Base-by-base conservation (phyloP, 2,329 filamentous ascomycete genomes). In the Westerdykella aurantiaca region DNA sequence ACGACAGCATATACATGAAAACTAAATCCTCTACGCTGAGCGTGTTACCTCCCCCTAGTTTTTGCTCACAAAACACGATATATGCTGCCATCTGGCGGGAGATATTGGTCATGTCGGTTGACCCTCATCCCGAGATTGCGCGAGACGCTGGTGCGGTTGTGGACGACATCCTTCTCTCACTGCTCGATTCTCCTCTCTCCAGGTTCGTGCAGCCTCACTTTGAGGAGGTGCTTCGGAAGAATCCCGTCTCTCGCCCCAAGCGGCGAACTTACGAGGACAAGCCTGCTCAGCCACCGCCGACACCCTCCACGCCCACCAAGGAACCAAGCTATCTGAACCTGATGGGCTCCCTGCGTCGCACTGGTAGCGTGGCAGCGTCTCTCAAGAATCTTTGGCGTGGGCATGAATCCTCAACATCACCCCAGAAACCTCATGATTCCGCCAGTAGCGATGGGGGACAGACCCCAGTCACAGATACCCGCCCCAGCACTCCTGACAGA, bases 81-180 rank as follows among this genome's bases (percentile, higher is more conserved):
- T 96, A 94, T 64, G 85, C 90, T 23, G 86, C 90, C 1, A 85
- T 94, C 49, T 98, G 93, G 93, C 93, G 95, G 64, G 87, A 96
- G 58, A 77, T 94, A 35, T 74, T 96, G 46, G 87, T 95, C 49
- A 77, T 97, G 66, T 91, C 88, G 37, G 88, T 95, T 14, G 93
- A 98, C 61, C 91, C 93, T 34, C 90, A 96, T 61, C 89, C 91
- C 1, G 91, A 97, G 61, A 87, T 97, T 29, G 86, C 94, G 50
- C 79, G 85, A 52, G 86, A 93, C 63, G 91, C 89, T 9, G 83
- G 82, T 5, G 76, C 85, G n/a, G 82, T 97, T 37, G 81, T 95
- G 23, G 93, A 98, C 66, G 87, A 85, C 57, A 78, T 97, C 21
- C 83, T 96, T 60, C 78, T 85, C 40, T 79, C 82, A 0, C 74